These are phyloP conservation scores for Microcyclospora tardicrescens DNA, from an alignment of 2,329 filamentous ascomycete species.

Conservation along the genomic window DNA sequence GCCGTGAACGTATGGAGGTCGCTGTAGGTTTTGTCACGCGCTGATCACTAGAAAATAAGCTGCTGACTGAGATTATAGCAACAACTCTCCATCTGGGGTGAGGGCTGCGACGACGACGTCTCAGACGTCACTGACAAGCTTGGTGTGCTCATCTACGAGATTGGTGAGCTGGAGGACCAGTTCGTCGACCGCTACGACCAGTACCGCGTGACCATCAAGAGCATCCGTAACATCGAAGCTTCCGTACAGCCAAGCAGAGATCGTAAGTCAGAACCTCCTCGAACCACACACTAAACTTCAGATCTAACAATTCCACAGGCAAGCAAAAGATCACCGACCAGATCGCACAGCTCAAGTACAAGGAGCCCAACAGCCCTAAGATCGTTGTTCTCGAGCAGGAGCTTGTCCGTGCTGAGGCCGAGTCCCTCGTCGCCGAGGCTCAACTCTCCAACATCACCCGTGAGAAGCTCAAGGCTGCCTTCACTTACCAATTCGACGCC, in stretches of 20 bases:
- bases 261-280: slow-evolving; percentile 44
- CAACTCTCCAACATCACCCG: slow-evolving; percentile 98
- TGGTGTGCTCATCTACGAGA: slow-evolving; percentile 93
- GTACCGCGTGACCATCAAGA: slow-evolving; percentile 98
- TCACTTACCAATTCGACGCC: slow-evolving; percentile 95
- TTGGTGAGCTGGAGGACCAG: slow-evolving; percentile 94
- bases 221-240: slow-evolving; percentile 96
- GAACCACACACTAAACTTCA: background rate
- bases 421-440: slow-evolving; percentile 95
- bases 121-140: slow-evolving; percentile 99
- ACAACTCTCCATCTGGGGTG: slow-evolving; percentile 98
- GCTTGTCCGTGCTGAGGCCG: slow-evolving; percentile 92
- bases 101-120: slow-evolving; percentile 89
- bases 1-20: slow-evolving; percentile 94
- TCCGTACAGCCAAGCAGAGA: slow-evolving; percentile 97
- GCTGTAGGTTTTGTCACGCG: slow-evolving; percentile 51
- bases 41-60: background rate
- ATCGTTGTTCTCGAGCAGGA: slow-evolving; percentile 98
- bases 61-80: slow-evolving; percentile 45
- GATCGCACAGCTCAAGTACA: slow-evolving; percentile 98
- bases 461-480: slow-evolving; percentile 97
- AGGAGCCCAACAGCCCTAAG: slow-evolving; percentile 94
- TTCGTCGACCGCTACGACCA: slow-evolving; percentile 99
- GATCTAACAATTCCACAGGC: slow-evolving; percentile 39
- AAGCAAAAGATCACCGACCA: slow-evolving; percentile 99